phyloP scores from a whole-genome alignment of 2,329 filamentous ascomycete species.

The Aspergillus neoniger region DNA sequence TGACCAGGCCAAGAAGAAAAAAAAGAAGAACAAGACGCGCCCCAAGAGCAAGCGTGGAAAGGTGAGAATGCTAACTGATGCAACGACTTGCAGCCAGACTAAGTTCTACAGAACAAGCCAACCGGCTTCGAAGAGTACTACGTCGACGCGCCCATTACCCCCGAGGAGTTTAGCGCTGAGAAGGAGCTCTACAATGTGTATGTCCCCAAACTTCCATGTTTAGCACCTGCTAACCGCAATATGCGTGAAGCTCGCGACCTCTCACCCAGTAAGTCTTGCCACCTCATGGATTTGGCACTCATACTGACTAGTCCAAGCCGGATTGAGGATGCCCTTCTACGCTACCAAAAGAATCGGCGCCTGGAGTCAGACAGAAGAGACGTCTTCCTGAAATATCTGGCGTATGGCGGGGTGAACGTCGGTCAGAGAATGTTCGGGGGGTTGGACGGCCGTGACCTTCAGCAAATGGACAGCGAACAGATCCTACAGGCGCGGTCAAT shows the following conservation, averaged over 20 bases:
- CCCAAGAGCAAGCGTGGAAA: slow-evolving; percentile 44
- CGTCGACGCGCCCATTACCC: slow-evolving; percentile 76
- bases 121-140: slow-evolving; percentile 81
- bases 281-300: neutral
- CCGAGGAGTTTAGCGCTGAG: slow-evolving; percentile 67
- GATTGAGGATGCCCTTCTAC: slow-evolving; percentile 81
- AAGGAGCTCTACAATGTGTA: slow-evolving; percentile 67
- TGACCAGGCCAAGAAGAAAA: slow-evolving; percentile 31
- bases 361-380: slow-evolving; percentile 63
- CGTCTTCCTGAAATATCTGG: slow-evolving; percentile 78
- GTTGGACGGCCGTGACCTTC: slow-evolving; percentile 63
- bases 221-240: slow-evolving; percentile 17
- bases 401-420: slow-evolving; percentile 76
- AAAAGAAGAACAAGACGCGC: slow-evolving; percentile 38
- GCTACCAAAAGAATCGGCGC: slow-evolving; percentile 75
- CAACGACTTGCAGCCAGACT: neutral
- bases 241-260: slow-evolving; percentile 37
- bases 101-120: slow-evolving; percentile 41
- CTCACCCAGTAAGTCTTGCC: slow-evolving; percentile 59
- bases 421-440: slow-evolving; percentile 64
- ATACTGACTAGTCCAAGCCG: slow-evolving; percentile 55
- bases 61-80: slow-evolving; percentile 10
- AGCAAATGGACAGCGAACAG: slow-evolving; percentile 63
- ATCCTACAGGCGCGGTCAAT: slow-evolving; percentile 64
- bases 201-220: slow-evolving; percentile 32